phyloP scores from a whole-genome alignment of 23 red algal genomes.

The Agarophyton chilense region DNA sequence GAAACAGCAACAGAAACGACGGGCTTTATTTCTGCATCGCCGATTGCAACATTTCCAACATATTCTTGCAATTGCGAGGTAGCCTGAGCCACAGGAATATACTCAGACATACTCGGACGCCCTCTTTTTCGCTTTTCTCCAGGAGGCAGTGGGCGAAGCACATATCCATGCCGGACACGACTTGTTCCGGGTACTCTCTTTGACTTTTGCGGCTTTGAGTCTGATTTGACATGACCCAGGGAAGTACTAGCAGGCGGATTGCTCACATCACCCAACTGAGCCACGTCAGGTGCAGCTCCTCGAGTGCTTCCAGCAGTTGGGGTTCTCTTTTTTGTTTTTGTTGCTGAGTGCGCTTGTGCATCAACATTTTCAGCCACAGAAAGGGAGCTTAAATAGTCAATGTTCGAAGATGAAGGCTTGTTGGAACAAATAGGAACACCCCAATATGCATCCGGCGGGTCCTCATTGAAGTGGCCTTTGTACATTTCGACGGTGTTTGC shows the following conservation, averaged over 20 bases:
- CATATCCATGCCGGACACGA: slow-evolving; percentile 24
- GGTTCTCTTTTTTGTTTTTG: background rate
- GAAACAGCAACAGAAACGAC: background rate
- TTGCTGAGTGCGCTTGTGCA: background rate
- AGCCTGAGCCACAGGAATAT: slow-evolving; percentile 38
- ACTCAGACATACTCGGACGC: slow-evolving; percentile 66
- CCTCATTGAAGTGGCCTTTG: slow-evolving; percentile 30
- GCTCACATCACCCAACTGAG: background rate
- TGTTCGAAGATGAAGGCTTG: slow-evolving; percentile 17
- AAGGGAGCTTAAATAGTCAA: slow-evolving; percentile 5
- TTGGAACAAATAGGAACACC: slow-evolving; percentile 32
- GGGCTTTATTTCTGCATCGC: background rate
- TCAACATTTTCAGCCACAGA: background rate
- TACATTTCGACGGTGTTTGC: slow-evolving; percentile 53
- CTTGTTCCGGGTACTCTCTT: background rate
- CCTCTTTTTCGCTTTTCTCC: slow-evolving; percentile 60
- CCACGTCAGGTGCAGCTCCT: background rate
- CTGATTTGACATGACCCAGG: background rate
- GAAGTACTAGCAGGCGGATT: background rate
- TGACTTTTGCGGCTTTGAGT: background rate
- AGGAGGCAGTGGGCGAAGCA: slow-evolving; percentile 37
- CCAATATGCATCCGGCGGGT: slow-evolving; percentile 43
- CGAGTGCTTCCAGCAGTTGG: background rate
- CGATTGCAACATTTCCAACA: background rate
- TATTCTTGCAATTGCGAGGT: background rate